Conservation (phyloP, 78 protist genomes). For the Pelomyxa schiedti region DNA sequence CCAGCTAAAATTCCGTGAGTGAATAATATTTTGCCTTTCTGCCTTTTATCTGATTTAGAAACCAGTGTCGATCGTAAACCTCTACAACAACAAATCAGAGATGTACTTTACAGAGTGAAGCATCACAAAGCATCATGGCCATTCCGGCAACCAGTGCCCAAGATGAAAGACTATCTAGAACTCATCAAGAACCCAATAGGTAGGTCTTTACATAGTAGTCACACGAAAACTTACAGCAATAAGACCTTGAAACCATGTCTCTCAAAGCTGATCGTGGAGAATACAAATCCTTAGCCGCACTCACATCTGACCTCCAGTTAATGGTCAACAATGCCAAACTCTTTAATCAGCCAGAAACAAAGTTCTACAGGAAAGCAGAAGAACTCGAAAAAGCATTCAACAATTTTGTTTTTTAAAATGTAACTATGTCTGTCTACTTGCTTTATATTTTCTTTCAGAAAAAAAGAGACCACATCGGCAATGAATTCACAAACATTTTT, state of each 20-base stretch:
- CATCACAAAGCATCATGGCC: constrained; percentile 26
- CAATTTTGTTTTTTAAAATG: too few relatives aligned
- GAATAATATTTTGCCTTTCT: not conserved
- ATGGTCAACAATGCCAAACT: not conserved
- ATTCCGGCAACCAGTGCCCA: constrained; percentile 8
- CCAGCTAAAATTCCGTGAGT: not conserved
- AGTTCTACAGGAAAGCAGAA: not conserved
- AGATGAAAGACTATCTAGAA: constrained; percentile 9
- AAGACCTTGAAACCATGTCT: not conserved
- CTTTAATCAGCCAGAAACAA: not conserved
- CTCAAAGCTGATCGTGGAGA: not conserved
- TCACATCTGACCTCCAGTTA: not conserved
- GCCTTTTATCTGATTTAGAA: not conserved
- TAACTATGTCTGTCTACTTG: too few relatives aligned
- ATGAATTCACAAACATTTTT: too few relatives aligned
- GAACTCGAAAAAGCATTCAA: not conserved
- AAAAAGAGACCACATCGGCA: too few relatives aligned
- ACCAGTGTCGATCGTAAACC: too few relatives aligned
- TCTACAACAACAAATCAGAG: not conserved
- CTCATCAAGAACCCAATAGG: constrained; percentile 33
- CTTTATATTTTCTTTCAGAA: too few relatives aligned
- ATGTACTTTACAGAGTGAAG: not conserved
- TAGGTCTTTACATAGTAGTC: not conserved
- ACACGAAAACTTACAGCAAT: not conserved
- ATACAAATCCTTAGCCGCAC: not conserved